A percentile compares a stretch with the other conserved stretches of the same genome.
phyloP scores from a whole-genome alignment of 306 rosid species.

The Cicer pinnatifidum region DNA sequence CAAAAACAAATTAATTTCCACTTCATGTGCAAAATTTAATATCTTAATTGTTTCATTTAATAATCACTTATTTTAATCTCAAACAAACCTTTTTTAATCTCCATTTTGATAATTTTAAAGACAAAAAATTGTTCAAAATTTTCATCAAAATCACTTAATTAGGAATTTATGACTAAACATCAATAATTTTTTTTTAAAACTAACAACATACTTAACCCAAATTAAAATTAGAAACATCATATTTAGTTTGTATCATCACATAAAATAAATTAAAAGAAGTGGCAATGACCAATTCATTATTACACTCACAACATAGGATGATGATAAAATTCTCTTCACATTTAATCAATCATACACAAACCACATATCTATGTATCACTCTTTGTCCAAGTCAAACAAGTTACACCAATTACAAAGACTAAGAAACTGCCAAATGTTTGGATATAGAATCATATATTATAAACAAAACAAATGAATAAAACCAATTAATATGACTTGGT shows the following conservation, averaged over 20 bases:
- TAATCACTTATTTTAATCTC: neutral
- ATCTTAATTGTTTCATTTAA: neutral
- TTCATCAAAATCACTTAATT: neutral
- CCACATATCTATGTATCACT: neutral
- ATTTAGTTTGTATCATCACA: constrained; percentile 1
- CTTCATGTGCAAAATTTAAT: neutral
- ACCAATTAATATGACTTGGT: constrained; percentile 57
- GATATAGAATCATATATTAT: constrained; percentile 47
- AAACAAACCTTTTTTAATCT: neutral
- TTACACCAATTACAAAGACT: constrained; percentile 40
- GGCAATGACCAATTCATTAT: constrained; percentile 43
- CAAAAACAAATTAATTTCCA: too few species aligned
- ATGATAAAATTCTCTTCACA: constrained; percentile 34
- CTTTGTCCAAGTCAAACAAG: constrained; percentile 56
- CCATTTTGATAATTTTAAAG: neutral
- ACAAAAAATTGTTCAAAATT: neutral
- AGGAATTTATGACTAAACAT: neutral
- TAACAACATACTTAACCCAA: neutral
- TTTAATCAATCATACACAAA: neutral
- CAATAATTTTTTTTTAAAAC: neutral
- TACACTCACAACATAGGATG: neutral
- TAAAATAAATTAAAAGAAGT: neutral
- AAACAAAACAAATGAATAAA: constrained; percentile 50
- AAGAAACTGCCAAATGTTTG: constrained; percentile 54
- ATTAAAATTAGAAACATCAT: neutral